Conservation (phyloP, 2,329 filamentous ascomycete species). For the Aspergillus fischeri region DNA sequence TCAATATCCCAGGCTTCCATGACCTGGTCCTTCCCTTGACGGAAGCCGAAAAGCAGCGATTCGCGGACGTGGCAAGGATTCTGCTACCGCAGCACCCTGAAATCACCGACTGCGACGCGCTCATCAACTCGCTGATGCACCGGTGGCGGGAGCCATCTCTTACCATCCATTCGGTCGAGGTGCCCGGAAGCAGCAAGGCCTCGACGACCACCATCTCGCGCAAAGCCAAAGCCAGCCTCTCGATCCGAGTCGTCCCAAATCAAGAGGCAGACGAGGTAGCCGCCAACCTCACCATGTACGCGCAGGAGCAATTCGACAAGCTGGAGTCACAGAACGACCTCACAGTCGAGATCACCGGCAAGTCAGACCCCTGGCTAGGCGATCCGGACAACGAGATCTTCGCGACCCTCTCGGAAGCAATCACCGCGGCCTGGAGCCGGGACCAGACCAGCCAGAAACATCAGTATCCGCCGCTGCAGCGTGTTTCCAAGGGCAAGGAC, state of each 20-base stretch:
- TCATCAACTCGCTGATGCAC: slow-evolving; percentile 83
- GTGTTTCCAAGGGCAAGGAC: slow-evolving; percentile 12
- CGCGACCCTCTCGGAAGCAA: slow-evolving; percentile 76
- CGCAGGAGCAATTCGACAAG: slow-evolving; percentile 65
- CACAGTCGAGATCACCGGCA: slow-evolving; percentile 80
- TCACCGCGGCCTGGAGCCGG: slow-evolving; percentile 75
- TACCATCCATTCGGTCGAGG: slow-evolving; percentile 85
- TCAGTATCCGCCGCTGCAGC: slow-evolving; percentile 29
- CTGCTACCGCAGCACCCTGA: slow-evolving; percentile 68
- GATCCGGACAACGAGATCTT: slow-evolving; percentile 90
- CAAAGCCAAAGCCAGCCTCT: slow-evolving; percentile 82
- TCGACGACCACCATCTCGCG: slow-evolving; percentile 82
- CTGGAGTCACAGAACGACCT: slow-evolving; percentile 79
- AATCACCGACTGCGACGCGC: slow-evolving; percentile 59
- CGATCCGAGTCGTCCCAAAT: slow-evolving; percentile 86
- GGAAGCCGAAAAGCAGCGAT: slow-evolving; percentile 70
- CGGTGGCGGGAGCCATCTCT: slow-evolving; percentile 93
- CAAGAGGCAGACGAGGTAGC: slow-evolving; percentile 81
- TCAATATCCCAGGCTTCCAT: slow-evolving; percentile 86
- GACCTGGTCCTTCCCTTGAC: slow-evolving; percentile 75
- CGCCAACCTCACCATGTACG: slow-evolving; percentile 60
- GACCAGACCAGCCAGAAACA: slow-evolving; percentile 28
- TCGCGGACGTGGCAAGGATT: slow-evolving; percentile 76
- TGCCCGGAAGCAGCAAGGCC: slow-evolving; percentile 75
- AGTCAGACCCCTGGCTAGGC: slow-evolving; percentile 93